phyloP scores from a whole-genome alignment of 2,329 filamentous ascomycete genomes.

The Xylaria digitata region DNA sequence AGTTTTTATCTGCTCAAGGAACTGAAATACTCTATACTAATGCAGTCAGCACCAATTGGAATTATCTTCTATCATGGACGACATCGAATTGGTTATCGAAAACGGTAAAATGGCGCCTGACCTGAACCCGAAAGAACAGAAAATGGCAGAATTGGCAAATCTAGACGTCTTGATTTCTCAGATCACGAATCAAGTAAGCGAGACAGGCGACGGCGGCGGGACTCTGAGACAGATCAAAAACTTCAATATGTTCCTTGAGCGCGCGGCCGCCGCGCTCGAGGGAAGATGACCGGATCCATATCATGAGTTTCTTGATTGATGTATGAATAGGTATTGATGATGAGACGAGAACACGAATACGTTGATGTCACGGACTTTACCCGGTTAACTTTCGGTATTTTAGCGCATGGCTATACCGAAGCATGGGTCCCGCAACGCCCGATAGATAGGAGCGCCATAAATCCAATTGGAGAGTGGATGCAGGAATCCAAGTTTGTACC shows the following conservation, averaged over 20 bases:
- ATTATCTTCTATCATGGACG: slow-evolving; percentile 69
- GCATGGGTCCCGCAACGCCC: not conserved
- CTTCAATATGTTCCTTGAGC: slow-evolving; percentile 73
- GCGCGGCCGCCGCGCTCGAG: slow-evolving; percentile 68
- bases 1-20: slow-evolving; percentile 38
- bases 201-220: slow-evolving; percentile 61
- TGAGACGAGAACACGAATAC: slow-evolving; percentile 30
- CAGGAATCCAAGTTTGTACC: not conserved
- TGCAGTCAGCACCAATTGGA: slow-evolving; percentile 58
- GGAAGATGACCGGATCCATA: slow-evolving; percentile 41
- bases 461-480: not conserved
- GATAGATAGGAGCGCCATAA: not conserved
- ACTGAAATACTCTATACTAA: slow-evolving; percentile 13
- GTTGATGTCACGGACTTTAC: not conserved
- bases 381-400: not conserved
- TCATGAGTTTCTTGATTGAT: not conserved
- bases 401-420: not conserved
- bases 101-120: slow-evolving; percentile 62
- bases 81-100: slow-evolving; percentile 69
- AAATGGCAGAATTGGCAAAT: slow-evolving; percentile 64
- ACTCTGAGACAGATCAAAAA: slow-evolving; percentile 67
- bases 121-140: slow-evolving; percentile 58
- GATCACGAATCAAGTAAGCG: slow-evolving; percentile 65
- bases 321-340: slow-evolving; percentile 12
- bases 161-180: slow-evolving; percentile 68